phyloP scores from a whole-genome alignment of 2,329 filamentous ascomycete species.

The Ophiobolus disseminans region DNA sequence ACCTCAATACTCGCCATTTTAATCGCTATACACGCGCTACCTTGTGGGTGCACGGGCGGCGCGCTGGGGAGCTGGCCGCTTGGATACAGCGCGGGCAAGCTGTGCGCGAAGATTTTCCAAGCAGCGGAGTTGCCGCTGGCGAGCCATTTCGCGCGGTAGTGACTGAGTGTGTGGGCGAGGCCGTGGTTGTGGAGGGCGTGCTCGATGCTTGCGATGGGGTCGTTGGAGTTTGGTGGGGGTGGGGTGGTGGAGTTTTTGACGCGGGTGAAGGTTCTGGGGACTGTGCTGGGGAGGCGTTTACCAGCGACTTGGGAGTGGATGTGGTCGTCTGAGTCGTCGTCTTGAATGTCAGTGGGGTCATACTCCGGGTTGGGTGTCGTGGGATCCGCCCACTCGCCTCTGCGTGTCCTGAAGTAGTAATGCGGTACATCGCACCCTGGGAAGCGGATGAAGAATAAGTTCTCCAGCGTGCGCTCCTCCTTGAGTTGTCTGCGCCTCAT shows the following conservation, averaged over 20 bases:
- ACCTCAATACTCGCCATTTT: constrained; percentile 30
- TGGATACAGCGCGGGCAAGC: constrained; percentile 22
- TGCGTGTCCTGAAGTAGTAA: constrained; percentile 41
- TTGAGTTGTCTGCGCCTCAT: too few species aligned
- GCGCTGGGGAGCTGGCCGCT: constrained; percentile 26
- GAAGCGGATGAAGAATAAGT: constrained; percentile 39
- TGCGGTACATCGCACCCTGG: constrained; percentile 37
- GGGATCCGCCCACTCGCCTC: constrained; percentile 32
- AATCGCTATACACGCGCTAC: constrained; percentile 23
- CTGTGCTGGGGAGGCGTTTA: not conserved
- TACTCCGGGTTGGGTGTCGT: constrained; percentile 25
- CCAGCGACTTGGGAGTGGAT: not conserved
- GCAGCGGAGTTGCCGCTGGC: constrained; percentile 14
- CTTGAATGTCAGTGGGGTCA: not conserved
- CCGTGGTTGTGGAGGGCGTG: constrained; percentile 23
- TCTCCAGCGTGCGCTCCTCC: constrained; percentile 13
- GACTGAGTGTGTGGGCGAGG: constrained; percentile 11
- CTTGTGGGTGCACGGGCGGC: constrained; percentile 22
- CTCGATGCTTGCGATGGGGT: constrained; percentile 21
- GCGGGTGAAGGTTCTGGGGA: not conserved
- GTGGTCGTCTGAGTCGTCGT: not conserved
- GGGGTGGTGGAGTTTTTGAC: constrained; percentile 12
- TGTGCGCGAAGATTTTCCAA: constrained; percentile 22
- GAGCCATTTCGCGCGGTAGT: constrained; percentile 13
- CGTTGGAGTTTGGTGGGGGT: not conserved